Evolutionary conservation across 331 rosid species (phyloP).

Genomic region (Ulmus americana): DNA sequence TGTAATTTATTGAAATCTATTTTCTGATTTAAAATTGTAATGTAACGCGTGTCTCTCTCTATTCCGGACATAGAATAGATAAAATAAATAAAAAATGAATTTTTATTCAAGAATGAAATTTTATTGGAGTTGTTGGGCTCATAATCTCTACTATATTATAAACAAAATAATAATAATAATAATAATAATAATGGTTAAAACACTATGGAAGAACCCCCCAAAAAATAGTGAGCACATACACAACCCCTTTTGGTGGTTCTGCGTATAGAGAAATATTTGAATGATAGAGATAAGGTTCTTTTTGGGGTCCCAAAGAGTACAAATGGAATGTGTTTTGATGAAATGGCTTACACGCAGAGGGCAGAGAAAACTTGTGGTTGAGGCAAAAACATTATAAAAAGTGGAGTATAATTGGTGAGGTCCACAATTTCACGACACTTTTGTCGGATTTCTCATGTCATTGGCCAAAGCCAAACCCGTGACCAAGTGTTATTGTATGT

Average conservation of each 20-base stretch:
- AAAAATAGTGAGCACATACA: too few species aligned
- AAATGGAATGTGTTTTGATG: background rate
- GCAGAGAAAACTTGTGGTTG: background rate
- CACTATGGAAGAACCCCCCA: too few species aligned
- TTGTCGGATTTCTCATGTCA: background rate
- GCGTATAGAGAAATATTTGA: background rate
- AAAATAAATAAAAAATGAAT: too few species aligned
- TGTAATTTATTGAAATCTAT: too few species aligned
- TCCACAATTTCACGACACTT: background rate
- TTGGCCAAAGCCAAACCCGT: constrained; percentile 13
- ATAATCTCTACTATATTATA: too few species aligned
- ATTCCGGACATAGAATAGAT: too few species aligned
- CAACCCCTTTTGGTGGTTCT: background rate
- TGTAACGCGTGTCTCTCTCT: too few species aligned
- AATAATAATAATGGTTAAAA: too few species aligned
- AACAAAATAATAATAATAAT: too few species aligned
- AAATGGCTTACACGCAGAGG: background rate
- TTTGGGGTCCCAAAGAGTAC: background rate
- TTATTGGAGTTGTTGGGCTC: too few species aligned
- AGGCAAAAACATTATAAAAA: background rate
- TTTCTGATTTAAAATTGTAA: too few species aligned
- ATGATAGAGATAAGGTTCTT: background rate
- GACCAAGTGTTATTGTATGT: constrained; percentile 6
- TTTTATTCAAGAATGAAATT: too few species aligned
- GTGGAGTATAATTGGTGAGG: constrained; percentile 1